Evolutionary conservation across 2,329 filamentous ascomycete species (phyloP), one percentile per base, ranked within the genome.

Genomic region (Aspergillus sclerotialis): DNA sequence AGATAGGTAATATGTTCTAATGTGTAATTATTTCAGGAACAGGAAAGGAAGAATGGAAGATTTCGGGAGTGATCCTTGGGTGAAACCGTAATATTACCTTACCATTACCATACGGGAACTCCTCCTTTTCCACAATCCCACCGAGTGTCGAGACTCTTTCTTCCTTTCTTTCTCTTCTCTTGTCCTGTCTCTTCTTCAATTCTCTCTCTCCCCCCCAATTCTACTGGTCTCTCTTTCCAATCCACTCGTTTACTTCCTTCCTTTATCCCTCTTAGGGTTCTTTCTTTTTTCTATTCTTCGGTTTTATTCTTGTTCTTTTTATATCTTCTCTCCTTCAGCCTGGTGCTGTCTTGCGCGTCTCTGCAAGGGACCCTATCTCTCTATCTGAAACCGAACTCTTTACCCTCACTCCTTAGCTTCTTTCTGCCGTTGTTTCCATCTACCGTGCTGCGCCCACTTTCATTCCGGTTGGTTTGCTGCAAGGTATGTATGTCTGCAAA

Each of bases 331-430:
- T 39, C 40, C 38, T 42, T 39, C 48, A 46, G 52, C 52, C 52
- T 48, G 48, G 49, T 39, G 46, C 46, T 52, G 47, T 38, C 32
- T 30, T 41, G 23, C 17, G 38, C 40, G 40, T 47, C 39, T 38
- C 42, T 39, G 38, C 39, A 49, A 46, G 43, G 47, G 39, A 28
- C 23, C 29, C 19, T 38, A 32, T 32, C 33, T 39, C 44, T 36
- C 37, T 23, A 12, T 43, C 37, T 30, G 19, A 23, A 10, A 7
- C 19, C 19, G n/a, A 36, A 39, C 35, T 36, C 37, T 49, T 31
- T 32, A 33, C 16, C 17, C 12, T 37, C 33, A 34, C 35, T 40
- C 43, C 35, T 42, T 30, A 33, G 36, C 36, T 43, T 46, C 17
- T 37, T 28, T 37, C 26, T 26, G 28, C n/a, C n/a, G n/a, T n/a